Percentiles rank a stretch among this genome's conserved stretches.
These are phyloP conservation scores for Aspergillus sclerotiicarbonarius DNA, from an alignment of 495 filamentous ascomycete species.

Conservation along the genomic window DNA sequence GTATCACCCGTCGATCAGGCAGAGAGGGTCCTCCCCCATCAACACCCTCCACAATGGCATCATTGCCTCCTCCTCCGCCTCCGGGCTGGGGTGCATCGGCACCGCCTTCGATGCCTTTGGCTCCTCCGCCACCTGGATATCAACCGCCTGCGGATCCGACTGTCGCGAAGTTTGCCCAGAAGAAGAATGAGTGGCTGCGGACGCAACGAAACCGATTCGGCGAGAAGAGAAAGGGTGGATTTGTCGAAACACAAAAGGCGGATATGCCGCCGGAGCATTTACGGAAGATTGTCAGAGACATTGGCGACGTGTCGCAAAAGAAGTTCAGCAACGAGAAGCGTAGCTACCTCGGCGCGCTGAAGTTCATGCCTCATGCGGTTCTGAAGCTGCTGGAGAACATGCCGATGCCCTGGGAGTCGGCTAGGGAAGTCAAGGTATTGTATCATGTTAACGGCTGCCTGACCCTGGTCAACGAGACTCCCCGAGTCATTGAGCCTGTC, in stretches of 20 bases:
- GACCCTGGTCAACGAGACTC: conserved; percentile 95
- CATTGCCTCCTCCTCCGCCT: conserved; percentile 70
- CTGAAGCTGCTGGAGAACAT: conserved; percentile 98
- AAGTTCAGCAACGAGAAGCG: conserved; percentile 99
- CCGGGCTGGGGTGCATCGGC: conserved; percentile 70
- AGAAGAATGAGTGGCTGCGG: conserved; percentile 98
- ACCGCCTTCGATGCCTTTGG: conserved; percentile 70
- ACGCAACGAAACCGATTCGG: conserved; percentile 89
- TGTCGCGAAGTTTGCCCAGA: conserved; percentile 92
- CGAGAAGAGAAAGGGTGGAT: conserved; percentile 94
- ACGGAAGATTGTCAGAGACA: conserved; percentile 97
- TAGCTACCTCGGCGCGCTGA: conserved; percentile 93
- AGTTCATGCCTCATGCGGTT: conserved; percentile 99
- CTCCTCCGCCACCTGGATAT: conserved; percentile 88
- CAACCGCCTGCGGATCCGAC: conserved; percentile 81
- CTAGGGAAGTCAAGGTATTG: conserved; percentile 92
- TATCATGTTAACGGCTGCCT: conserved; percentile 98
- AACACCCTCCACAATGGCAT: conserved; percentile 63
- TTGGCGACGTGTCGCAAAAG: conserved; percentile 98
- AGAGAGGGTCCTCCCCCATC: conserved; percentile 25
- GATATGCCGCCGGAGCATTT: conserved; percentile 99
- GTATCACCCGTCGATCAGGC: conserved; percentile 25
- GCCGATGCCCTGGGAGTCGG: conserved; percentile 99
- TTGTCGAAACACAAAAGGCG: conserved; percentile 95
- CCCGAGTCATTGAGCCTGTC: conserved; percentile 95